Evolutionary conservation across 164 flowering plant genomes (phyloP).

Genomic region (Umbellularia californica): DNA sequence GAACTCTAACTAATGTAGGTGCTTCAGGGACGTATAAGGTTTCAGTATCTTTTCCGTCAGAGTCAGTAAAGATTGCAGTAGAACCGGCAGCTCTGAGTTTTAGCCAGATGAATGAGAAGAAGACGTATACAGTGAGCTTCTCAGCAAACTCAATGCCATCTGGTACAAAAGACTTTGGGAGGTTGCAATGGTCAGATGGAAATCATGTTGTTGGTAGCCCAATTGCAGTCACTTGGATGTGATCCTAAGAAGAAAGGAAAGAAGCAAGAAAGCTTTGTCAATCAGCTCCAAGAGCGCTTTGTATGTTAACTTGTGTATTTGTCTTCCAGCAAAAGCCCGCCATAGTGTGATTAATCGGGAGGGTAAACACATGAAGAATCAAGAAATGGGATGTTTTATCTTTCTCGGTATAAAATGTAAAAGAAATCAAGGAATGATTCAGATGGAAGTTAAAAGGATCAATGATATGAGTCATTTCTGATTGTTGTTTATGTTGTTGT

Average conservation of each 20-base stretch:
- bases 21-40: conserved; percentile 57
- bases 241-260: conserved; percentile 8
- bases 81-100: conserved; percentile 49
- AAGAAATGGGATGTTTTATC: background rate
- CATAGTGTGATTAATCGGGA: background rate
- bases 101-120: conserved; percentile 38
- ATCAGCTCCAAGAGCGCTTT: too few species aligned
- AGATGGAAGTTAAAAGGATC: background rate
- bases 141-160: conserved; percentile 50
- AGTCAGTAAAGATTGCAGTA: conserved; percentile 44
- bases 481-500: too few species aligned
- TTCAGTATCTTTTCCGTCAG: conserved; percentile 22
- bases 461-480: background rate
- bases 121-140: conserved; percentile 47
- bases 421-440: background rate
- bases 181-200: conserved; percentile 67
- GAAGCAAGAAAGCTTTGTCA: background rate
- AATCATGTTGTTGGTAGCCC: conserved; percentile 58
- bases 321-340: background rate
- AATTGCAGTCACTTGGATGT: conserved; percentile 54
- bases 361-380: background rate
- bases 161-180: conserved; percentile 42
- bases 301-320: background rate
- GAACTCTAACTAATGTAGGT: conserved; percentile 81
- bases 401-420: background rate